phyloP scores from a whole-genome alignment of 352 stramenopile genomes.

The Globisporangium solare region DNA sequence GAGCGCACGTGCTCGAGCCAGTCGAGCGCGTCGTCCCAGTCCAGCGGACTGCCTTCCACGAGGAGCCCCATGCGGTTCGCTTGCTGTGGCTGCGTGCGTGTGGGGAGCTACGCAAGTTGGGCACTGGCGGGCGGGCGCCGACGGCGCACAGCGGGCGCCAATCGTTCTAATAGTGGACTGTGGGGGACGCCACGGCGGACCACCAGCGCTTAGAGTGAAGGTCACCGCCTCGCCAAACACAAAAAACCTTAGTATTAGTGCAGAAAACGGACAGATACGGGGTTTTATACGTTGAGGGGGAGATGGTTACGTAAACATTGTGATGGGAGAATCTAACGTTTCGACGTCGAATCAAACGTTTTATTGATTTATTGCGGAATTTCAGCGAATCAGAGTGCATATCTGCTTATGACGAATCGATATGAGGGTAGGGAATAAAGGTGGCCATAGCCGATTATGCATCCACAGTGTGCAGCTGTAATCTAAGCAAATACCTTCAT shows the following conservation, averaged over 20 bases:
- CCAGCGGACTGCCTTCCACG: constrained; percentile 93
- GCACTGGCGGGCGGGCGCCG: not conserved
- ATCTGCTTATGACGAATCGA: not conserved
- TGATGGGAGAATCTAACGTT: no score
- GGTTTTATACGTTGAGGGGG: not conserved
- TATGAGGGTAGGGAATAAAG: not conserved
- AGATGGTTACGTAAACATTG: not conserved
- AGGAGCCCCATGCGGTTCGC: constrained; percentile 72
- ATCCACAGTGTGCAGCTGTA: not conserved
- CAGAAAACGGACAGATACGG: not conserved
- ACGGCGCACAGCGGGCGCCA: not conserved
- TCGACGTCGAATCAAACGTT: not conserved
- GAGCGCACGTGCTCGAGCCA: constrained; percentile 94
- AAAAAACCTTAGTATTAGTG: not conserved
- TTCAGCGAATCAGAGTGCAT: not conserved
- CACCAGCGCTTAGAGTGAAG: not conserved
- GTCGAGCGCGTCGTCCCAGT: constrained; percentile 94
- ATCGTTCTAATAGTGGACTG: not conserved
- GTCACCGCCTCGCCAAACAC: not conserved
- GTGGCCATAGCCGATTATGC: not conserved
- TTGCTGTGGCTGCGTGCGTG: not conserved
- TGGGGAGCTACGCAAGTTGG: constrained; percentile 4
- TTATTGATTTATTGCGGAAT: not conserved
- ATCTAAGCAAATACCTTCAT: no score
- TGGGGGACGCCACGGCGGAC: not conserved